Evolutionary conservation across 176 grass and related monocot species (phyloP).

Genomic region (Elaeis guineensis): DNA sequence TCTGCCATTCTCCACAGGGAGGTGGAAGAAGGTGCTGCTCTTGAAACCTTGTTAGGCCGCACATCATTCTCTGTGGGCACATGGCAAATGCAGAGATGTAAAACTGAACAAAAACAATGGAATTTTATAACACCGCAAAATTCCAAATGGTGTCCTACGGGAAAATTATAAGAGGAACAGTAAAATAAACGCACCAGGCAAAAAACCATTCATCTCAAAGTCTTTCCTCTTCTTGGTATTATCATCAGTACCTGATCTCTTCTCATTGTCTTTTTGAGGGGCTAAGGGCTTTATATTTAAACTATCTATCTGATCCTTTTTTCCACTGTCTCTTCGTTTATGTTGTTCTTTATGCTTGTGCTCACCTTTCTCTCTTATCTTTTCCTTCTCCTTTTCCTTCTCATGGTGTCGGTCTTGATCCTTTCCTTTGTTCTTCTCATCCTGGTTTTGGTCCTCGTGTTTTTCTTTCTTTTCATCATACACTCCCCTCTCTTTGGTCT

Average conservation of each 20-base stretch:
- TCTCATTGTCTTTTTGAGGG: slow-evolving; percentile 24
- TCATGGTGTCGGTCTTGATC: slow-evolving; percentile 47
- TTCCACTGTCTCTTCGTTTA: slow-evolving; percentile 37
- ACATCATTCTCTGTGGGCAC: slow-evolving; percentile 54
- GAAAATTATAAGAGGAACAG: slow-evolving; percentile 20
- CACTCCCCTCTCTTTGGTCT: slow-evolving; percentile 32
- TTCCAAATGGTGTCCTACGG: slow-evolving; percentile 22
- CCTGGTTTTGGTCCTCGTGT: slow-evolving; percentile 34
- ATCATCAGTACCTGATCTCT: slow-evolving; percentile 29
- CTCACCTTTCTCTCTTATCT: slow-evolving; percentile 52
- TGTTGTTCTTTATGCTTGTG: slow-evolving; percentile 42
- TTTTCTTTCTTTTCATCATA: slow-evolving; percentile 35
- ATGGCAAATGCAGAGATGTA: slow-evolving; percentile 60
- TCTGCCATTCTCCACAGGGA: background rate
- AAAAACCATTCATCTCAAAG: slow-evolving; percentile 55
- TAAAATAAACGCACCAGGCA: slow-evolving; percentile 47
- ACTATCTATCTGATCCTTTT: slow-evolving; percentile 38
- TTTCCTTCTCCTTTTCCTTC: slow-evolving; percentile 61
- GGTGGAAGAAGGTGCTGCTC: slow-evolving; percentile 25
- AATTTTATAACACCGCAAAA: slow-evolving; percentile 26
- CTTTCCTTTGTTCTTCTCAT: slow-evolving; percentile 62
- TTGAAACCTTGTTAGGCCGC: slow-evolving; percentile 49
- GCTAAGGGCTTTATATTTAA: slow-evolving; percentile 29
- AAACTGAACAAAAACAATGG: slow-evolving; percentile 8
- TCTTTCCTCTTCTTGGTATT: slow-evolving; percentile 66